Conservation (phyloP, 768 basidiomycete genomes). For the Suillus subalutaceus region DNA sequence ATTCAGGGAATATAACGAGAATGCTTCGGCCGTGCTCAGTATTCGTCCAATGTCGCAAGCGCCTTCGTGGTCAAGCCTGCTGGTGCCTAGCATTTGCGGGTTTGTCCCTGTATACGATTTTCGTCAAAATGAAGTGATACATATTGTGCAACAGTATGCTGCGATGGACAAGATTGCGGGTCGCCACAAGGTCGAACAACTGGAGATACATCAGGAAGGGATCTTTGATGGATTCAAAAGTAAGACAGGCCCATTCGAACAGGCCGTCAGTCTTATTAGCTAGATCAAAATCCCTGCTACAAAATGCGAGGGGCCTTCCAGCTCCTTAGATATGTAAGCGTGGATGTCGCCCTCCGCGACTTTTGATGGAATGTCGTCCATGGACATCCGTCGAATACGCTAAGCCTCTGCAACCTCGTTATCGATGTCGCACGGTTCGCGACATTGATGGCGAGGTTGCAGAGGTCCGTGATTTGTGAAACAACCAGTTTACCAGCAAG, state of each 20-base stretch:
- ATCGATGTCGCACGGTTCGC: too few species aligned
- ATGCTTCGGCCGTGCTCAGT: slow-evolving; percentile 1
- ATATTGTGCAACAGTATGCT: not conserved
- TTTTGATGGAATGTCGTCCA: not conserved
- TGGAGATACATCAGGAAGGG: not conserved
- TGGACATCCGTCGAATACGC: not conserved
- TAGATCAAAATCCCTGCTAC: not conserved
- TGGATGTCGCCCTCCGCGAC: too few species aligned
- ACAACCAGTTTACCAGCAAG: not conserved
- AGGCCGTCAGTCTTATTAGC: not conserved
- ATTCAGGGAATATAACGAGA: not conserved
- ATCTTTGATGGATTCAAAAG: slow-evolving; percentile 4
- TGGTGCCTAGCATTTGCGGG: not conserved
- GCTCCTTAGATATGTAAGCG: not conserved
- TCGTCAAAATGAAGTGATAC: not conserved
- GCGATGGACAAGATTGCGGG: not conserved
- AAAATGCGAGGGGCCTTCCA: not conserved
- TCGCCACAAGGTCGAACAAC: not conserved
- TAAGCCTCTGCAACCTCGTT: not conserved
- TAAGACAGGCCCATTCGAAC: not conserved
- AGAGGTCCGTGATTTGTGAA: not conserved
- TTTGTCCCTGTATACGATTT: not conserved
- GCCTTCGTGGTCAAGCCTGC: slow-evolving; percentile 3
- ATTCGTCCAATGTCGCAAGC: slow-evolving; percentile 8
- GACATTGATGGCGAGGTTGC: too few species aligned